A percentile compares a stretch with the other conserved stretches of the same genome.
Conservation (phyloP, 163 green algal species). For the Volvox carteri region DNA sequence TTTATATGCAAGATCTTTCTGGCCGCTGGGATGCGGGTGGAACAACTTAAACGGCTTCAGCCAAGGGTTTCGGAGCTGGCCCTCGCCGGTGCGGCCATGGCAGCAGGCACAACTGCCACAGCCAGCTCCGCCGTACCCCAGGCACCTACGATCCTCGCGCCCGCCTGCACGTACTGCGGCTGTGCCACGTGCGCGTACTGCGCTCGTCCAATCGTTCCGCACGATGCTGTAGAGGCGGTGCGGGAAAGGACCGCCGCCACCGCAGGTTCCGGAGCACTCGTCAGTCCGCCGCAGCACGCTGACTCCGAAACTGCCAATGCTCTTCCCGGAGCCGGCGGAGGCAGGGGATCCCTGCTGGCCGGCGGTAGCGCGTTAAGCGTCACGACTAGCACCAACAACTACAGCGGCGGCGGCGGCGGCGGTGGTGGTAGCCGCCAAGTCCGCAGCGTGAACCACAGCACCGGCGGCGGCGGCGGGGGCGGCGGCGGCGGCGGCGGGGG, state of each 20-base stretch:
- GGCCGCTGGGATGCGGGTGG: slow-evolving; percentile 25
- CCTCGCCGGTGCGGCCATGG: not conserved
- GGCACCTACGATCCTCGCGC: not conserved
- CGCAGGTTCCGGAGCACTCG: not conserved
- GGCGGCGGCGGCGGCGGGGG: too few species aligned
- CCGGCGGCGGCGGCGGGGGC: not conserved
- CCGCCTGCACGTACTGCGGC: slow-evolving; percentile 2
- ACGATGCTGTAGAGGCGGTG: not conserved
- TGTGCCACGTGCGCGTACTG: slow-evolving; percentile 42
- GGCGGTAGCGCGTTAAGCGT: too few species aligned
- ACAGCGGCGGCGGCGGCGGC: not conserved
- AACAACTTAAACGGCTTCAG: not conserved
- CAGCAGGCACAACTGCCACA: not conserved
- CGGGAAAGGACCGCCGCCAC: not conserved
- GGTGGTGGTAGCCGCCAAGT: not conserved
- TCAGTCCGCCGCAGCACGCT: too few species aligned
- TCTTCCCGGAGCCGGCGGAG: too few species aligned
- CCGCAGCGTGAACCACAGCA: not conserved
- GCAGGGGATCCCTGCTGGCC: not conserved
- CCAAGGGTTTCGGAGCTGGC: not conserved
- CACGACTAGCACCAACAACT: not conserved
- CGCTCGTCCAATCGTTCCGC: not conserved
- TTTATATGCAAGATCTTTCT: slow-evolving; percentile 41
- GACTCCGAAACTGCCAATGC: too few species aligned
- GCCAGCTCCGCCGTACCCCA: not conserved